phyloP scores from a whole-genome alignment of 192 early-diverging fungal species.

The Umbelopsis sp. region DNA sequence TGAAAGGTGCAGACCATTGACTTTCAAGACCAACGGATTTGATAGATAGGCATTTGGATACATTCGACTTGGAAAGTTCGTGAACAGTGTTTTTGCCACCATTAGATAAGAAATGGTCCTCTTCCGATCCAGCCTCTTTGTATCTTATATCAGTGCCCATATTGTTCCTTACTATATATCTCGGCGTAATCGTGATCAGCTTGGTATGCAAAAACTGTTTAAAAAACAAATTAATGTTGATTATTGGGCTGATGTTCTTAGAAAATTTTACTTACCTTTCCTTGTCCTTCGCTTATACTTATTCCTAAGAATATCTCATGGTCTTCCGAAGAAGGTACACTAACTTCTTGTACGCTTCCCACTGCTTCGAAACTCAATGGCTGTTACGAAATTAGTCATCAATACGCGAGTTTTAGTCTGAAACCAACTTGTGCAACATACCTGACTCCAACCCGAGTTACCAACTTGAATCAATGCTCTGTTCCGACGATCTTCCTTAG shows the following conservation, averaged over 20 bases:
- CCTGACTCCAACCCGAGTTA: conserved; percentile 71
- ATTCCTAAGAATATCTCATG: conserved; percentile 63
- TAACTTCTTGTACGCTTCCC: conserved; percentile 68
- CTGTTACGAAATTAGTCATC: conserved; percentile 34
- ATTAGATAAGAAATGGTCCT: background rate
- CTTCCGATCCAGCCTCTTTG: conserved; percentile 51
- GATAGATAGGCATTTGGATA: conserved; percentile 1
- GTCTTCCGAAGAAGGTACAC: conserved; percentile 44
- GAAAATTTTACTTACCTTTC: conserved; percentile 45
- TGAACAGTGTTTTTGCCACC: background rate
- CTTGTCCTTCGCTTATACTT: conserved; percentile 72
- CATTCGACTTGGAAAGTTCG: background rate
- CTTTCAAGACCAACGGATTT: conserved; percentile 18
- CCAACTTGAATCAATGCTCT: conserved; percentile 64
- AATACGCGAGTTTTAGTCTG: background rate
- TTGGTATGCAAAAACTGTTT: conserved; percentile 61
- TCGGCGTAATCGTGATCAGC: conserved; percentile 77
- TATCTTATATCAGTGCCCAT: conserved; percentile 59
- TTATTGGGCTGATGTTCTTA: background rate
- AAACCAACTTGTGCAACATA: background rate
- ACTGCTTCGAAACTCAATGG: conserved; percentile 85
- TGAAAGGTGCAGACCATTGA: conserved; percentile 69
- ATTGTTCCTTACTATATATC: conserved; percentile 78
- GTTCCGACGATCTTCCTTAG: conserved; percentile 72
- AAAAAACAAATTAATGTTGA: background rate